These are phyloP conservation scores for Puccinia polysora DNA, from an alignment of 1,284 basidiomycete genomes.

Conservation along the genomic window DNA sequence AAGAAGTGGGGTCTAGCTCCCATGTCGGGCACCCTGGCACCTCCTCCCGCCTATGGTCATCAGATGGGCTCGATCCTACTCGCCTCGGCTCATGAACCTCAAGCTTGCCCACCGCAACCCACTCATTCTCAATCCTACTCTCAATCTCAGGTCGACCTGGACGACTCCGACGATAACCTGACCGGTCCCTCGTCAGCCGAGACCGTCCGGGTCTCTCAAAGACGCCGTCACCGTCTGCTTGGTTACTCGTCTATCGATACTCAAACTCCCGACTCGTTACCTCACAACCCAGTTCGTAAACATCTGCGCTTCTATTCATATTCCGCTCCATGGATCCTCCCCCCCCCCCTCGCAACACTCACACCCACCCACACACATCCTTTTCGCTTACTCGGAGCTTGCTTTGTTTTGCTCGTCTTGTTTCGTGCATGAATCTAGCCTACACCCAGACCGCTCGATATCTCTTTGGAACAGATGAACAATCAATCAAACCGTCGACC, in stretches of 20 bases:
- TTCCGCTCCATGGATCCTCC: neutral
- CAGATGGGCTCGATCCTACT: slow-evolving; percentile 88
- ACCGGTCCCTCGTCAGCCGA: slow-evolving; percentile 10
- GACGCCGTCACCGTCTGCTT: neutral
- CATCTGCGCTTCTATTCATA: neutral
- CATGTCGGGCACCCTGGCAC: slow-evolving; percentile 86
- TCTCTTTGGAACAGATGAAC: slow-evolving; percentile 24
- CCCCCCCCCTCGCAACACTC: neutral
- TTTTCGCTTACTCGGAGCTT: no score
- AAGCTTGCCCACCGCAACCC: neutral
- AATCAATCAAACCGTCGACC: neutral
- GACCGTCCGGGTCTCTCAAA: neutral
- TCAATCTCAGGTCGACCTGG: neutral
- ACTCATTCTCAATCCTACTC: neutral
- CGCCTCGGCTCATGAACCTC: slow-evolving; percentile 50
- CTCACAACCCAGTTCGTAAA: slow-evolving; percentile 25
- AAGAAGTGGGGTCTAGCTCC: slow-evolving; percentile 97
- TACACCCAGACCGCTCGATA: slow-evolving; percentile 29
- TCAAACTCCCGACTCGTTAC: neutral
- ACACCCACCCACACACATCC: no score
- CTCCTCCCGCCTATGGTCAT: slow-evolving; percentile 89
- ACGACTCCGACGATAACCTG: neutral
- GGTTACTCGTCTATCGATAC: neutral
- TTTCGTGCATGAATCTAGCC: neutral
- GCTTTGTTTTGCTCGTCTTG: neutral